phyloP scores from a whole-genome alignment of 202 grass and related monocot species.

The Hordeum pubiflorum region DNA sequence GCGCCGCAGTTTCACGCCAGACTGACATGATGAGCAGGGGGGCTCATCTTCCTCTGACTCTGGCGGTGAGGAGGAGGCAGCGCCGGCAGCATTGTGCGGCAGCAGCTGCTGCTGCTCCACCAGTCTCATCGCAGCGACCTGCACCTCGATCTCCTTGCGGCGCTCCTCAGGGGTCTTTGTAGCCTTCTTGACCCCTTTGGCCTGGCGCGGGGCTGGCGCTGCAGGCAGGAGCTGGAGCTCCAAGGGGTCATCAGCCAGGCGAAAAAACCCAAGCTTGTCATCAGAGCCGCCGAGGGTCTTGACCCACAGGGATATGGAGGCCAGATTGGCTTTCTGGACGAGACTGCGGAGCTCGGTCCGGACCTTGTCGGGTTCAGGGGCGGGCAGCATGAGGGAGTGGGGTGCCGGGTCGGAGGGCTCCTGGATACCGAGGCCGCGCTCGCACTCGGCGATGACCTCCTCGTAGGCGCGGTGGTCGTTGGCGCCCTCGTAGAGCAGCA shows the following conservation, averaged over 20 bases:
- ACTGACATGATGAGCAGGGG: constrained; percentile 37
- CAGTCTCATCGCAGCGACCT: constrained; percentile 49
- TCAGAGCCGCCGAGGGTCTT: constrained; percentile 48
- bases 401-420: constrained; percentile 44
- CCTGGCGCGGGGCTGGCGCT: not conserved
- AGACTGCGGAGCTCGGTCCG: constrained; percentile 48
- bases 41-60: constrained; percentile 23
- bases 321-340: constrained; percentile 68
- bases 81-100: not conserved
- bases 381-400: constrained; percentile 48
- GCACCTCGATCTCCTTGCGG: constrained; percentile 80
- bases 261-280: constrained; percentile 54
- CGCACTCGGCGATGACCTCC: constrained; percentile 53
- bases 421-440: constrained; percentile 50
- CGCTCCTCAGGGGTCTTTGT: constrained; percentile 74
- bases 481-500: constrained; percentile 48
- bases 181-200: constrained; percentile 61
- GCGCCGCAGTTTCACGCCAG: not conserved
- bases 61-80: constrained; percentile 1
- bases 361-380: constrained; percentile 31
- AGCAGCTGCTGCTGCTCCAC: constrained; percentile 47
- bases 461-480: constrained; percentile 51
- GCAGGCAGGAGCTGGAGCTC: constrained; percentile 25
- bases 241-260: constrained; percentile 30
- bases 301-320: constrained; percentile 73